A percentile compares a stretch with the other conserved stretches of the same genome.
phyloP scores from a whole-genome alignment of 169 alveolate species.

The Eimeria sp. region DNA sequence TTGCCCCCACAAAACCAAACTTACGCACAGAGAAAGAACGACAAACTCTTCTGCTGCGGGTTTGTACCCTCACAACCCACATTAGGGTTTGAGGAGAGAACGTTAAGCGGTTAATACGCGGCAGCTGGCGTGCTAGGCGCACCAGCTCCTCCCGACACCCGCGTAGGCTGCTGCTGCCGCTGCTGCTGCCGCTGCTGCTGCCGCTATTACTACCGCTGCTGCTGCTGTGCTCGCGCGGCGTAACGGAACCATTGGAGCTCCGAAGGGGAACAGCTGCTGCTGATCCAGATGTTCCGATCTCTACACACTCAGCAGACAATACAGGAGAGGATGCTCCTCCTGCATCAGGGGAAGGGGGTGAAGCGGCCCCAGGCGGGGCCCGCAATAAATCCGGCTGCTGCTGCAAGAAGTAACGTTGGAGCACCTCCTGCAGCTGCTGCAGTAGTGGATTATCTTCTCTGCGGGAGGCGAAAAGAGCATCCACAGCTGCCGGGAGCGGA shows the following conservation, averaged over 20 bases:
- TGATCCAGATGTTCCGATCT: slow-evolving; percentile 2
- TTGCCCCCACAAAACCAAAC: slow-evolving; percentile 58
- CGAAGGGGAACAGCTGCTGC: not conserved
- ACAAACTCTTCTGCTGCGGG: slow-evolving; percentile 67
- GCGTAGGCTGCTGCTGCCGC: slow-evolving; percentile 11
- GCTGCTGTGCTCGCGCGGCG: slow-evolving; percentile 30
- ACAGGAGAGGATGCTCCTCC: slow-evolving; percentile 20
- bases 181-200: slow-evolving; percentile 51
- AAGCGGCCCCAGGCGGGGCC: slow-evolving; percentile 8
- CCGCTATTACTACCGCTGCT: slow-evolving; percentile 18
- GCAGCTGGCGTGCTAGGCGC: slow-evolving; percentile 65
- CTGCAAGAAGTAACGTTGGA: slow-evolving; percentile 42
- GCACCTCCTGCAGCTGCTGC: slow-evolving; percentile 68
- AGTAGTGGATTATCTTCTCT: not conserved
- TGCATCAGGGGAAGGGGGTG: slow-evolving; percentile 28
- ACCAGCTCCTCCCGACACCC: slow-evolving; percentile 38
- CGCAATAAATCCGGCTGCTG: slow-evolving; percentile 29
- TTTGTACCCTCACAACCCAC: slow-evolving; percentile 78
- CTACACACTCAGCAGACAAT: slow-evolving; percentile 2
- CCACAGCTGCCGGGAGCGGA: not conserved
- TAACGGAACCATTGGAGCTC: not conserved
- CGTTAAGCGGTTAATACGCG: slow-evolving; percentile 51
- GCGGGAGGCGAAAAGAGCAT: not conserved
- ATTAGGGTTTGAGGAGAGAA: slow-evolving; percentile 67
- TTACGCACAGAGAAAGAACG: slow-evolving; percentile 65